Conservation (phyloP, 139 green algal genomes). For the Marvania coccoides region DNA sequence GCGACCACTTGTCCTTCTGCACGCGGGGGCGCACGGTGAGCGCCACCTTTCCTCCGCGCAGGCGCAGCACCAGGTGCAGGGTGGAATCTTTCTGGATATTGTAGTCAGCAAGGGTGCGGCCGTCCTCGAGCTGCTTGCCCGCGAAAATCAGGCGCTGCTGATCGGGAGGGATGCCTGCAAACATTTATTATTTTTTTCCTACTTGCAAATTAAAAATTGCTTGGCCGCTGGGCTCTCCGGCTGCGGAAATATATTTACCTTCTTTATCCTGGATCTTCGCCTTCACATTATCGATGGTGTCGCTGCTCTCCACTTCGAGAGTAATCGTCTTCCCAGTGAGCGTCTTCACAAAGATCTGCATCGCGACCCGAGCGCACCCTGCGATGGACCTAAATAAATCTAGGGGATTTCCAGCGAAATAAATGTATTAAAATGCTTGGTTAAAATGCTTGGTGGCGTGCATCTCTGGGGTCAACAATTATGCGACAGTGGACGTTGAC, state of each 20-base stretch:
- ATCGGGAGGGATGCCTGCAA: conserved; percentile 84
- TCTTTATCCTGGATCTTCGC: conserved; percentile 95
- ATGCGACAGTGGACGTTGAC: too few relatives aligned
- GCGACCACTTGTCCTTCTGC: conserved; percentile 67
- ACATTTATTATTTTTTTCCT: neutral
- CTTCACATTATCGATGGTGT: conserved; percentile 92
- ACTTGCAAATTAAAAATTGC: neutral
- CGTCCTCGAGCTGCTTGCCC: conserved; percentile 96
- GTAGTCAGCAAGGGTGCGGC: conserved; percentile 93
- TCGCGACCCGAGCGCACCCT: too few relatives aligned
- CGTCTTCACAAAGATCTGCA: conserved; percentile 87
- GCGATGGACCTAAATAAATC: too few relatives aligned
- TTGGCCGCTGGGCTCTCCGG: neutral
- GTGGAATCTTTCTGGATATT: conserved; percentile 92
- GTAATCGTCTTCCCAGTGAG: conserved; percentile 93
- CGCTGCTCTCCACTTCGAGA: conserved; percentile 73
- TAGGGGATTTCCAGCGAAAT: too few relatives aligned
- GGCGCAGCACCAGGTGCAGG: conserved; percentile 38
- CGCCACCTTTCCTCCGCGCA: conserved; percentile 26
- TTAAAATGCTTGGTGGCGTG: too few relatives aligned
- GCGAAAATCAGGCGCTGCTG: conserved; percentile 97
- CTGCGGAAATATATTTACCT: conserved; percentile 20
- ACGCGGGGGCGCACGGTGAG: conserved; percentile 58
- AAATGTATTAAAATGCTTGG: too few relatives aligned
- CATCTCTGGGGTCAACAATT: too few relatives aligned